A percentile compares a stretch with the other conserved stretches of the same genome.
These are phyloP conservation scores for Trypanosomatidae sp. DNA, from an alignment of 208 protist species.

Conservation along the genomic window DNA sequence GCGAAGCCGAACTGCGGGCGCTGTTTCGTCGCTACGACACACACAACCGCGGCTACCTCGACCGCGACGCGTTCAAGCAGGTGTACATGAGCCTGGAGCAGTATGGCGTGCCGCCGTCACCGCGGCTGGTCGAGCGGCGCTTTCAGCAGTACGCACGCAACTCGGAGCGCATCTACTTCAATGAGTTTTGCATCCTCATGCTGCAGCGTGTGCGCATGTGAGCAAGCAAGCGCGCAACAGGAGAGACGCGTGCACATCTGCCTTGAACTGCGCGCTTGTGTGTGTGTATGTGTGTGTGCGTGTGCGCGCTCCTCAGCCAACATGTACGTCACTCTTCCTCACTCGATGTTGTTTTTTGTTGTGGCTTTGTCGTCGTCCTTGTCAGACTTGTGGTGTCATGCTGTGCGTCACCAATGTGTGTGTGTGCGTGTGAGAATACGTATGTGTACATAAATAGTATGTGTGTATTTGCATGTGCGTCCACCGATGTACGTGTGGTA, in stretches of 20 bases:
- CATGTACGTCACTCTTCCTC: no score
- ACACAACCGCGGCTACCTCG: constrained; percentile 40
- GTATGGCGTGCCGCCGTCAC: constrained; percentile 45
- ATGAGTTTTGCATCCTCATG: constrained; percentile 82
- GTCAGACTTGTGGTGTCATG: no score
- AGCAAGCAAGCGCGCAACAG: neutral
- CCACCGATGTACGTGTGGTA: no score
- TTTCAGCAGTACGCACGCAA: constrained; percentile 32
- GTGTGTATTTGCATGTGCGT: no score
- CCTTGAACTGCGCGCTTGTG: no score
- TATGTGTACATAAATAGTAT: no score
- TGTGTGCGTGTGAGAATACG: no score
- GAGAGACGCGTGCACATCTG: neutral
- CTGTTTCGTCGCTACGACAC: constrained; percentile 47
- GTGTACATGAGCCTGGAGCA: constrained; percentile 66
- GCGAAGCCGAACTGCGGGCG: constrained; percentile 42
- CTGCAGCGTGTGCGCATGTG: constrained; percentile 73
- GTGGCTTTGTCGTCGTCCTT: no score
- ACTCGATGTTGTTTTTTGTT: no score
- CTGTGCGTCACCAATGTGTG: no score
- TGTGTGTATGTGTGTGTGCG: no score
- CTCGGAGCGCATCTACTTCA: constrained; percentile 40
- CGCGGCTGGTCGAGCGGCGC: constrained; percentile 26
- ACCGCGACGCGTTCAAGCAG: constrained; percentile 57
- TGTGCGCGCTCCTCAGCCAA: no score